phyloP scores from a whole-genome alignment of 441 rosid genomes.

The Francoa sonchifolia region DNA sequence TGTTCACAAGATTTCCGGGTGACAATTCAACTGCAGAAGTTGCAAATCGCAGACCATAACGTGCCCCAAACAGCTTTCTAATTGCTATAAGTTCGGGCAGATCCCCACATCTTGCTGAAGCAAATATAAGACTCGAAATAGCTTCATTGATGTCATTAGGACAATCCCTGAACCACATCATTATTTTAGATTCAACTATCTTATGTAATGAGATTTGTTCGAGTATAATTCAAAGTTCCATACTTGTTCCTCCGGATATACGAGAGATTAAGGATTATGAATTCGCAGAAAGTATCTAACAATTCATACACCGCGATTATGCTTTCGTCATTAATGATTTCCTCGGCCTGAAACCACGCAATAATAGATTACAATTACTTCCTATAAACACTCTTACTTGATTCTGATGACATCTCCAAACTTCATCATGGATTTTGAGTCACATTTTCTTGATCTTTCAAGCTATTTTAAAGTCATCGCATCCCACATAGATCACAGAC shows the following conservation, averaged over 20 bases:
- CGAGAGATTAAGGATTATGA: constrained; percentile 30
- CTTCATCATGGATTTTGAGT: neutral
- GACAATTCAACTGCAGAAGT: constrained; percentile 35
- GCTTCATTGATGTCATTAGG: constrained; percentile 74
- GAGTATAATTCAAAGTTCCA: neutral
- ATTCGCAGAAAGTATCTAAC: constrained; percentile 50
- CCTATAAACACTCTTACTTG: neutral
- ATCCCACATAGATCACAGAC: too few species aligned
- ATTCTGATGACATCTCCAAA: neutral
- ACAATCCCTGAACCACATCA: constrained; percentile 33
- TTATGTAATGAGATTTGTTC: neutral
- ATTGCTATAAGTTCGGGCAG: constrained; percentile 60
- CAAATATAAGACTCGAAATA: constrained; percentile 64
- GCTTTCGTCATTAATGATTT: constrained; percentile 43
- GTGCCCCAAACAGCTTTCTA: constrained; percentile 52
- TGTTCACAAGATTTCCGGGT: constrained; percentile 56
- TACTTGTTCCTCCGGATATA: constrained; percentile 57
- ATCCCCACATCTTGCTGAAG: constrained; percentile 77
- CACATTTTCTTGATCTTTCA: too few species aligned
- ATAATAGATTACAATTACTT: neutral
- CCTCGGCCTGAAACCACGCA: constrained; percentile 38
- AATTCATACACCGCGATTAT: constrained; percentile 35
- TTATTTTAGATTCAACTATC: neutral
- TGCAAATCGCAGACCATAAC: constrained; percentile 47
- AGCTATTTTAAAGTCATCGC: too few species aligned